Evolutionary conservation across 805 yeast species (phyloP).

Genomic region (Saccharomycopsis microspora): DNA sequence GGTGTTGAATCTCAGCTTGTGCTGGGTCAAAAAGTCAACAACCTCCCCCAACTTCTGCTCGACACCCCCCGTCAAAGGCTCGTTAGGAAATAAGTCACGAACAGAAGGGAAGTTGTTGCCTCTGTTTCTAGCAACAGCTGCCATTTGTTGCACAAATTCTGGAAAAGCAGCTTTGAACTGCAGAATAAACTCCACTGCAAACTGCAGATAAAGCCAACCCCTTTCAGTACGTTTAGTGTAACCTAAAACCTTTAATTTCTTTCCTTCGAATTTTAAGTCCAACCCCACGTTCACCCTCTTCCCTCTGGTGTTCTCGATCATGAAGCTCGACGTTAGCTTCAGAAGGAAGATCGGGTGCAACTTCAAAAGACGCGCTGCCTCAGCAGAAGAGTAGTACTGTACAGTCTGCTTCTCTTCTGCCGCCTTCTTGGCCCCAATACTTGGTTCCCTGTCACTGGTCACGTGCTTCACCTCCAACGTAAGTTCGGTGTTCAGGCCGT

Average conservation of each 20-base stretch:
- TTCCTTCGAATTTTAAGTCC: constrained; percentile 71
- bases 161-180: constrained; percentile 57
- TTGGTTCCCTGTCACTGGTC: constrained; percentile 42
- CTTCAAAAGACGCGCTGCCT: constrained; percentile 45
- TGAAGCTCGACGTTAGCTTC: constrained; percentile 61
- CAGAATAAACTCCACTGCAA: constrained; percentile 55
- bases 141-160: constrained; percentile 36
- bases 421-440: constrained; percentile 51
- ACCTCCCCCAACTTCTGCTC: constrained; percentile 20
- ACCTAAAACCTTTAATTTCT: constrained; percentile 77
- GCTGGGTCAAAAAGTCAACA: constrained; percentile 32
- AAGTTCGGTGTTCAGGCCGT: constrained; percentile 34
- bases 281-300: constrained; percentile 64
- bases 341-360: constrained; percentile 60
- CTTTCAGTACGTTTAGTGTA: constrained; percentile 54
- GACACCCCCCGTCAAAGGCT: constrained; percentile 18
- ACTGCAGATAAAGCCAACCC: constrained; percentile 76
- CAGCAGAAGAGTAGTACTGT: constrained; percentile 53
- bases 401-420: constrained; percentile 42
- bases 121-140: constrained; percentile 13
- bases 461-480: constrained; percentile 43
- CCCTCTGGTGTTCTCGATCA: constrained; percentile 43
- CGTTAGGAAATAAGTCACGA: constrained; percentile 27
- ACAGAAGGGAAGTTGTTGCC: constrained; percentile 11
- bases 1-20: constrained; percentile 43